phyloP scores from a whole-genome alignment of 2,329 filamentous ascomycete species.

The Botrytis deweyae region DNA sequence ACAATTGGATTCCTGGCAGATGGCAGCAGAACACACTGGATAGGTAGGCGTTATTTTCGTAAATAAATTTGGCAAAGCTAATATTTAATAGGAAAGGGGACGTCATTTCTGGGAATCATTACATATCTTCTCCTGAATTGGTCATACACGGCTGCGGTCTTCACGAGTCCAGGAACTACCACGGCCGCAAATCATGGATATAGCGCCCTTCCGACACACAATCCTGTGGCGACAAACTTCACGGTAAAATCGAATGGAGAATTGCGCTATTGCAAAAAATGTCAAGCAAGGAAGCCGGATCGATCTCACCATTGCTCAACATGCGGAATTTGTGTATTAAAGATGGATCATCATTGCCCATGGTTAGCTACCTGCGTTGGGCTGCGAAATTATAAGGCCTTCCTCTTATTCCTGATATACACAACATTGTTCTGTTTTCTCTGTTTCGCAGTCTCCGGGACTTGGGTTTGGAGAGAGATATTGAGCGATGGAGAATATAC shows the following conservation, averaged over 20 bases:
- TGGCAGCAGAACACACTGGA: conserved; percentile 49
- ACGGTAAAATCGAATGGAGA: conserved; percentile 92
- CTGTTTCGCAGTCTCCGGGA: conserved; percentile 71
- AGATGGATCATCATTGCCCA: conserved; percentile 99
- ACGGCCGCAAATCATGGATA: conserved; percentile 64
- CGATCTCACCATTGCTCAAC: conserved; percentile 96
- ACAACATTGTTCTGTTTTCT: conserved; percentile 82
- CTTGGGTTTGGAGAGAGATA: conserved; percentile 86
- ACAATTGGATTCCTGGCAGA: conserved; percentile 63
- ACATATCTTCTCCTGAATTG: conserved; percentile 81
- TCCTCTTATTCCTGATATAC: conserved; percentile 88
- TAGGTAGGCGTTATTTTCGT: conserved; percentile 47
- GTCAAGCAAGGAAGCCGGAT: conserved; percentile 90
- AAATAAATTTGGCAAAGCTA: conserved; percentile 11
- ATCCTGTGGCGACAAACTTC: conserved; percentile 65
- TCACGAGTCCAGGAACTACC: conserved; percentile 80
- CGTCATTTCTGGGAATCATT: conserved; percentile 63
- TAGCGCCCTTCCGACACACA: conserved; percentile 73
- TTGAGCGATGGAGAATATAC: conserved; percentile 67
- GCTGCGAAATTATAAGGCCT: conserved; percentile 91
- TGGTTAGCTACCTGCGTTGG: conserved; percentile 97
- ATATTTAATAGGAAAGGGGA: conserved; percentile 47
- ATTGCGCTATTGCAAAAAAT: conserved; percentile 94
- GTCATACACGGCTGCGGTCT: conserved; percentile 90
- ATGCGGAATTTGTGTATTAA: conserved; percentile 89